Conservation (phyloP, 2,329 filamentous ascomycete species). For the Epichloe coenophiala region DNA sequence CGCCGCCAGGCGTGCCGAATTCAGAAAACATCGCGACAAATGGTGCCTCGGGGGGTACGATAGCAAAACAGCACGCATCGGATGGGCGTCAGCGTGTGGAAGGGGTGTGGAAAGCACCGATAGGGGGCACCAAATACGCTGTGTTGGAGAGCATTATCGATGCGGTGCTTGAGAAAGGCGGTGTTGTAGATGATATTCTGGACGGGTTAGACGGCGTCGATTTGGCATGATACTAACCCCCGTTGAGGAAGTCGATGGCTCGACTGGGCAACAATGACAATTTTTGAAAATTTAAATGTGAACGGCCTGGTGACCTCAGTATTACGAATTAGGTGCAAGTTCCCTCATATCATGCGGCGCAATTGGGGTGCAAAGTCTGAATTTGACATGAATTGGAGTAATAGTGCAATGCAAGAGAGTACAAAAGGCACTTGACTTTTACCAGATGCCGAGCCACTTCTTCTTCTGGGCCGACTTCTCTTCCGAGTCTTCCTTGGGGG, state of each 20-base stretch:
- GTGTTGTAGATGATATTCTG: slow-evolving; percentile 77
- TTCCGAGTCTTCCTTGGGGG: slow-evolving; percentile 13
- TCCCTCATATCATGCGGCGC: not conserved
- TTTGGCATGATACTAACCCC: slow-evolving; percentile 30
- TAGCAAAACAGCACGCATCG: slow-evolving; percentile 16
- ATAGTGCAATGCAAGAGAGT: not conserved
- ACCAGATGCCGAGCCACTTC: slow-evolving; percentile 81
- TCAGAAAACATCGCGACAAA: slow-evolving; percentile 43
- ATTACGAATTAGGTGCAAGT: too few relatives aligned
- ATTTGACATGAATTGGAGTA: not conserved
- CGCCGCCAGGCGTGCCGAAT: slow-evolving; percentile 56
- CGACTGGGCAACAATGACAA: too few relatives aligned
- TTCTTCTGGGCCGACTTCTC: slow-evolving; percentile 34
- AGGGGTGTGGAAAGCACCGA: slow-evolving; percentile 69
- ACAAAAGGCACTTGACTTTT: slow-evolving; percentile 9
- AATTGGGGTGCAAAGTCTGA: not conserved
- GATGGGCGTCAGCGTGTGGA: slow-evolving; percentile 43
- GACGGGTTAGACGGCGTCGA: slow-evolving; percentile 68
- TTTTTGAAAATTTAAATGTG: not conserved
- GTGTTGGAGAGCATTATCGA: slow-evolving; percentile 64
- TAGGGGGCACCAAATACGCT: slow-evolving; percentile 67
- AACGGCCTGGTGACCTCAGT: not conserved
- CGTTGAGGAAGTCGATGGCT: too few relatives aligned
- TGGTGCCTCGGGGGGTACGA: slow-evolving; percentile 23
- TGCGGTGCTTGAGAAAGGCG: slow-evolving; percentile 61